These are phyloP conservation scores for Cladosporium sp. DNA, from an alignment of 2,329 filamentous ascomycete species.

Conservation along the genomic window DNA sequence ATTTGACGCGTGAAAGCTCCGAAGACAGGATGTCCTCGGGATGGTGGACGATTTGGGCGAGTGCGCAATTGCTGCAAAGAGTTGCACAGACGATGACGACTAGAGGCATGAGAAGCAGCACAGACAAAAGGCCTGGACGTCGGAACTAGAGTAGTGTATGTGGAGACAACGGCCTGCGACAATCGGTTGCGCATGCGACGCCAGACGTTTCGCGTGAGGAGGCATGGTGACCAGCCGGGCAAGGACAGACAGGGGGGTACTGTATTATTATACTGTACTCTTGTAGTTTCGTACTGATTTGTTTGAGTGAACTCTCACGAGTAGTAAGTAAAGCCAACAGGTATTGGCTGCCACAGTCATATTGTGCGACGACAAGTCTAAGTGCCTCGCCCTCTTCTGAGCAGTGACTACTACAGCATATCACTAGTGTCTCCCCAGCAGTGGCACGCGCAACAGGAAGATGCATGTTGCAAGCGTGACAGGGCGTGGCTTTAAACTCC, in stretches of 20 bases:
- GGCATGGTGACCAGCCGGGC: neutral
- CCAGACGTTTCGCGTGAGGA: constrained; percentile 15
- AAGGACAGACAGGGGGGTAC: neutral
- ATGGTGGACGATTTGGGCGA: neutral
- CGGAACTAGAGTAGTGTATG: constrained; percentile 3
- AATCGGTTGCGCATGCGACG: constrained; percentile 14
- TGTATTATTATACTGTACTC: neutral
- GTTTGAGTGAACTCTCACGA: neutral
- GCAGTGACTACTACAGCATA: neutral
- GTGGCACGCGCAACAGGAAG: neutral
- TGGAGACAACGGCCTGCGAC: constrained; percentile 10
- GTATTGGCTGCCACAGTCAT: neutral
- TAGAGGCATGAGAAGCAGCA: neutral
- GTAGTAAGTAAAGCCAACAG: neutral
- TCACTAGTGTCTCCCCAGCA: neutral
- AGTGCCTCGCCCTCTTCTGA: neutral
- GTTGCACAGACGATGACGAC: constrained; percentile 1
- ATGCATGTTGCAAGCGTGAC: constrained; percentile 2
- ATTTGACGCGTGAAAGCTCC: constrained; percentile 1
- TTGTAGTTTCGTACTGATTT: neutral
- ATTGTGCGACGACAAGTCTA: neutral
- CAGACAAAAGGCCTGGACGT: constrained; percentile 16
- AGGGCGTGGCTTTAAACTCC: neutral
- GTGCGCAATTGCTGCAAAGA: constrained; percentile 5
- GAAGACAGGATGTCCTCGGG: neutral